Conservation (phyloP, 192 early-diverging fungal genomes). For the Entophlyctis helioformis region DNA sequence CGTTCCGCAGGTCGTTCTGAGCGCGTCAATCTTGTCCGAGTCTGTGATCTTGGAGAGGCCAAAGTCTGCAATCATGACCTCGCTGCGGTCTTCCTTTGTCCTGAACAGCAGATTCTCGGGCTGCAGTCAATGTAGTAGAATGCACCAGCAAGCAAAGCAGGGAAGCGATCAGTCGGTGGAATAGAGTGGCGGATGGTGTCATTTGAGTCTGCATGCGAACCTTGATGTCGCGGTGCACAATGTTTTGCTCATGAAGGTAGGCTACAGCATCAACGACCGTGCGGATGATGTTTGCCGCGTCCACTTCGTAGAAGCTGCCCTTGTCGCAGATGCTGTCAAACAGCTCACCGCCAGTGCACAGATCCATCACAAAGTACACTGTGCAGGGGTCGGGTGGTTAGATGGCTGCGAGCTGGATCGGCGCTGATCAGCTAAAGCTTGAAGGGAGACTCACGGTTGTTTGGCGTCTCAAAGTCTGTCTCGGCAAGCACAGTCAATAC, state of each 20-base stretch:
- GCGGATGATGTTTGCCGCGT: constrained; percentile 64
- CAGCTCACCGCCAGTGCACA: constrained; percentile 73
- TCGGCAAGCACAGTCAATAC: too few species aligned
- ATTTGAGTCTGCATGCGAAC: constrained; percentile 1
- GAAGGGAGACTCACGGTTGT: constrained; percentile 23
- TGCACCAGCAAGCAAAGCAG: not conserved
- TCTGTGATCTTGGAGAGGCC: constrained; percentile 40
- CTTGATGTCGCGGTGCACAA: constrained; percentile 61
- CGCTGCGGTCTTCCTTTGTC: constrained; percentile 41
- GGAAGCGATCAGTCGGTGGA: not conserved
- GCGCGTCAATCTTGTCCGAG: constrained; percentile 27
- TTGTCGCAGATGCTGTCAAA: constrained; percentile 70
- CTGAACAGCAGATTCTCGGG: constrained; percentile 83
- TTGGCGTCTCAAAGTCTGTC: constrained; percentile 39
- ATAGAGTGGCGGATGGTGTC: not conserved
- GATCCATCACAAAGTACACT: constrained; percentile 38
- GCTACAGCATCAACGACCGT: constrained; percentile 63
- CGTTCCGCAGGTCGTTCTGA: constrained; percentile 47
- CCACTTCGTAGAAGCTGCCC: constrained; percentile 70
- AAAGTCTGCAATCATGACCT: constrained; percentile 80
- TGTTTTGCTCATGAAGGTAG: constrained; percentile 75
- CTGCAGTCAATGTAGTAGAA: constrained; percentile 45
- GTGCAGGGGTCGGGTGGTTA: constrained; percentile 2
- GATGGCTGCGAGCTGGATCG: not conserved
- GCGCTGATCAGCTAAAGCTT: too few species aligned